Conservation (phyloP, 23 red algal genomes). For the Gracilariopsis chorda region DNA sequence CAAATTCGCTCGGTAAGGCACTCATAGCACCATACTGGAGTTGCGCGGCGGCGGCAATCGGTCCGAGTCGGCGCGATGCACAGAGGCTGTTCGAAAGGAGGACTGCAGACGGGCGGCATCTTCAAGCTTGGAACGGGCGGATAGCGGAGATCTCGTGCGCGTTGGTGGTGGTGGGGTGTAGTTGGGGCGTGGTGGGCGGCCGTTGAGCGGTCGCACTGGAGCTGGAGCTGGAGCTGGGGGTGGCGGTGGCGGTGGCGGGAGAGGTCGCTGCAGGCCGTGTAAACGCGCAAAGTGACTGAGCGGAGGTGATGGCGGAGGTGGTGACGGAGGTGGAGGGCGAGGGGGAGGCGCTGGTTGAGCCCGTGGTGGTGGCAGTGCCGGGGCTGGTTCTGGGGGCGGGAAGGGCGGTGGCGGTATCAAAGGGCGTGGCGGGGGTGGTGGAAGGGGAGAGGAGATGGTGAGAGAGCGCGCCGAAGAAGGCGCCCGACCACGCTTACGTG, state of each 20-base stretch:
- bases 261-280: neutral
- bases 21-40: neutral
- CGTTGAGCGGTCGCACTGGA: too few relatives aligned
- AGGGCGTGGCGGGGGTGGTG: neutral
- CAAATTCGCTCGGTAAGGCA: slow-evolving; percentile 6
- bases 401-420: neutral
- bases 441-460: too few relatives aligned
- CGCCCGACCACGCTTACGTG: too few relatives aligned
- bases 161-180: neutral
- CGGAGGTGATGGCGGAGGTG: slow-evolving; percentile 4
- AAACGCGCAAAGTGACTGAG: neutral
- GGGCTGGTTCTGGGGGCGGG: neutral
- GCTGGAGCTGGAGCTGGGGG: too few relatives aligned
- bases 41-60: neutral
- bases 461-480: too few relatives aligned
- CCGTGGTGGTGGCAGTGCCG: neutral
- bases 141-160: neutral
- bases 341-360: neutral
- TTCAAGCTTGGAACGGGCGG: too few relatives aligned
- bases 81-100: too few relatives aligned
- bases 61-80: neutral
- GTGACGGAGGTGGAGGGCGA: neutral
- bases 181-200: slow-evolving; percentile 16
- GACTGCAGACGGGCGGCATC: too few relatives aligned
- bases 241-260: neutral